Evolutionary conservation across 306 rosid genomes (phyloP).

Genomic region (Dalbergia cultrata): DNA sequence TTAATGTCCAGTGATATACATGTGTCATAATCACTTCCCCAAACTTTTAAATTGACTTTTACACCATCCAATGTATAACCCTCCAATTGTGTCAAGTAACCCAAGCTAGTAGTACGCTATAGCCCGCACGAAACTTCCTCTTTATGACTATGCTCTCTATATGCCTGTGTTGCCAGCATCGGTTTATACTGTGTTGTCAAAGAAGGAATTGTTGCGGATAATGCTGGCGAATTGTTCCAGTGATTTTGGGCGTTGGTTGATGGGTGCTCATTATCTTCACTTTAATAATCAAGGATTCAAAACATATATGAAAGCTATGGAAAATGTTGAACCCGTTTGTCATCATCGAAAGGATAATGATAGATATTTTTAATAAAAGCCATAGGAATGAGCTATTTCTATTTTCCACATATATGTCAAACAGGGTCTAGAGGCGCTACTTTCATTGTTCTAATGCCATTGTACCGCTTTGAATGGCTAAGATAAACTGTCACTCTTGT

Average conservation of each 20-base stretch:
- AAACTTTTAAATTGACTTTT: slow-evolving; percentile 24
- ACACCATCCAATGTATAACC: slow-evolving; percentile 31
- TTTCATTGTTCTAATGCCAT: background rate
- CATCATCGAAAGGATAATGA: background rate
- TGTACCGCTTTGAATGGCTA: slow-evolving; percentile 3
- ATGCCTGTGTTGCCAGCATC: background rate
- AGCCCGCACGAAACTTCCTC: slow-evolving; percentile 54
- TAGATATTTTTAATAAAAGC: background rate
- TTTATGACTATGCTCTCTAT: background rate
- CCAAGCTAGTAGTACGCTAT: slow-evolving; percentile 36
- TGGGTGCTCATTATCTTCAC: background rate
- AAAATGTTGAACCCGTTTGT: background rate
- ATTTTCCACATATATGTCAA: background rate
- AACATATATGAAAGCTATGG: background rate
- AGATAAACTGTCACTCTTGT: background rate
- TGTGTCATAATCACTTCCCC: slow-evolving; percentile 36
- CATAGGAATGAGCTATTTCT: background rate
- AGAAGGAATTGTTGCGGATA: slow-evolving; percentile 14
- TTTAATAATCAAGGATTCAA: background rate
- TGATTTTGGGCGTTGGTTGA: background rate
- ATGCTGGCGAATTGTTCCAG: slow-evolving; percentile 35
- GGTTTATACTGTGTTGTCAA: slow-evolving; percentile 21
- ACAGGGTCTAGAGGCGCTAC: too few species aligned
- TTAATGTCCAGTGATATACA: background rate
- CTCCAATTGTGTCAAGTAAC: slow-evolving; percentile 18